phyloP scores from a whole-genome alignment of 2,329 filamentous ascomycete species.

The Paecilomyces niveus region DNA sequence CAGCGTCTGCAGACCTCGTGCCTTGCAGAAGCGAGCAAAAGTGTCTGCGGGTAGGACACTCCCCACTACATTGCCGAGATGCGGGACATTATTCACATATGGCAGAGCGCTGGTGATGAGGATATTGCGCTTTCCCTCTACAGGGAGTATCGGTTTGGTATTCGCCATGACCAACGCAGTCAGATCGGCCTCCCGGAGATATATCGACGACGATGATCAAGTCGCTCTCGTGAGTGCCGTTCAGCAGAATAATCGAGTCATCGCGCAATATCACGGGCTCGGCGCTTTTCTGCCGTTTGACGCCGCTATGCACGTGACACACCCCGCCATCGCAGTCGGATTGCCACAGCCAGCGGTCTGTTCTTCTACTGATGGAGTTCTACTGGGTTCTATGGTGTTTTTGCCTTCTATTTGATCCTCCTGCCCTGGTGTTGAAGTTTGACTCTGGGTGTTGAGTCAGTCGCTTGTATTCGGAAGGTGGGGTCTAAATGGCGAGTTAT shows the following conservation, averaged over 20 bases:
- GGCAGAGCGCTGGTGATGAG: constrained; percentile 88
- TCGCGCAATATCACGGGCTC: not conserved
- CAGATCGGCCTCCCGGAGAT: not conserved
- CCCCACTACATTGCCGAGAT: constrained; percentile 83
- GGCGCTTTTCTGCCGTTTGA: not conserved
- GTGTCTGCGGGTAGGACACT: constrained; percentile 85
- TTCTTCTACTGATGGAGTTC: not conserved
- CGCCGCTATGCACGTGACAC: not conserved
- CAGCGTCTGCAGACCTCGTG: constrained; percentile 65
- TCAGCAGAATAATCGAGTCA: not conserved
- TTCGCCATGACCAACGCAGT: constrained; percentile 4
- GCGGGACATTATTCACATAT: constrained; percentile 73
- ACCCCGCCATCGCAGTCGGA: not conserved
- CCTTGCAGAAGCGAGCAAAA: constrained; percentile 49
- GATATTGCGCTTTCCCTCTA: constrained; percentile 73
- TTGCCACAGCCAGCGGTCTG: not conserved
- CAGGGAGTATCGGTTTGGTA: constrained; percentile 47
- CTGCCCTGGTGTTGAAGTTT: not conserved
- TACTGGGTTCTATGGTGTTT: not conserved
- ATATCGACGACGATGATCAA: not conserved
- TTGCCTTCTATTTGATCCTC: not conserved
- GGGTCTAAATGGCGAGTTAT: not conserved
- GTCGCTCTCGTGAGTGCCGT: not conserved
- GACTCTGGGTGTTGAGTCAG: not conserved
- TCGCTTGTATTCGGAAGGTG: not conserved